Base-by-base conservation (phyloP, 805 yeast genomes). In the Danielia reshetovae region DNA sequence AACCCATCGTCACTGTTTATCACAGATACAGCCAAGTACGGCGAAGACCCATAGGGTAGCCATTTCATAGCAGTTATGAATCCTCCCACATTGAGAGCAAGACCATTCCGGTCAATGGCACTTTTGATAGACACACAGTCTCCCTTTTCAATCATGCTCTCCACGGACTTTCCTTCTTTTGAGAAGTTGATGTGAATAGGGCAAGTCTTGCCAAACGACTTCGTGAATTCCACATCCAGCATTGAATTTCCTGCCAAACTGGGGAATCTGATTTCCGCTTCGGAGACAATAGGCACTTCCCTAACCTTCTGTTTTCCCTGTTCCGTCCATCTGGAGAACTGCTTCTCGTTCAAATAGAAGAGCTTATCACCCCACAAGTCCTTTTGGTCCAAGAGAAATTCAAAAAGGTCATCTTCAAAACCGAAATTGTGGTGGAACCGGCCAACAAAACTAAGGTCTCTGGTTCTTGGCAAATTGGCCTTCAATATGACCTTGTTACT, bases 61-160 rank as follows among this genome's bases (percentile, higher is more conserved):
- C 86, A 81, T 7, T 72, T 69, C 38, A 72, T 48, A 14, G 75
- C 71, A 0, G 82, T 70, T 1, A 78, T 59, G 7, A 68, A 54
- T 0, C 76, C 75, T 0, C 84, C 83, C 0, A 68, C 59, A 44
- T 75, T 74, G 12, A 72, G 31, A 2, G 74, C 57, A 7, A 62
- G 48, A 0, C 74, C 74, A 12, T 50, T 55, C 18, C 73, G 56
- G 24, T 34, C 40, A 17, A 35, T 23, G 5, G 49, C 35, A 2
- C 52, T 54, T 32, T 27, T 29, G 57, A 37, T 9, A 9, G 24
- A 11, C 22, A 14, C 9, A 3, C 27, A 27, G 2, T 32, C 46
- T 6, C 46, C 43, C 3, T 17, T 13, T 16, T 15, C 17, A 14
- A 47, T 32, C 6, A 21, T 12, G 16, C 35, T 26, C 3, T 35